These are phyloP conservation scores for Alternaria brassicicola DNA, from an alignment of 2,329 filamentous ascomycete species.

Conservation along the genomic window DNA sequence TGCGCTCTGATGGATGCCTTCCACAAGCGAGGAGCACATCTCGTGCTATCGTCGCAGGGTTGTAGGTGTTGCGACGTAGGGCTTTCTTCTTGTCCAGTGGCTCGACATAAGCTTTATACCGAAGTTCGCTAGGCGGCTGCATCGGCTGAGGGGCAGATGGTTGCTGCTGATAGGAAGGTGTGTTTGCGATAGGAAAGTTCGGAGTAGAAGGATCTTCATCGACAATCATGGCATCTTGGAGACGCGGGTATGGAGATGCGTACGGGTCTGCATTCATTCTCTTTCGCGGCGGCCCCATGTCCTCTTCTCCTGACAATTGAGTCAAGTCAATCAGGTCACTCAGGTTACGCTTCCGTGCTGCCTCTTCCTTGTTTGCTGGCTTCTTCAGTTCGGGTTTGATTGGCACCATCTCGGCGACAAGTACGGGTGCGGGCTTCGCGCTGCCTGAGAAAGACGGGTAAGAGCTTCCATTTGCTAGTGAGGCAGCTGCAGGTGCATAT, in stretches of 20 bases:
- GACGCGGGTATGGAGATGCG: conserved; percentile 13
- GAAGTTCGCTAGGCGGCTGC: conserved; percentile 22
- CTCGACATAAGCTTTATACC: conserved; percentile 48
- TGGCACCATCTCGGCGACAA: conserved; percentile 43
- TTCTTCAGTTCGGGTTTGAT: conserved; percentile 34
- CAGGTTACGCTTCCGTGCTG: conserved; percentile 62
- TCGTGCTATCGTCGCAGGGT: conserved; percentile 66
- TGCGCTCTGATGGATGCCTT: conserved; percentile 64
- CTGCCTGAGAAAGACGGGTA: conserved; percentile 25
- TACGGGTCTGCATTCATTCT: conserved; percentile 23
- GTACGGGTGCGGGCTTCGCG: conserved; percentile 22
- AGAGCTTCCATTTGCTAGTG: conserved; percentile 15
- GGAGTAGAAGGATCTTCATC: conserved; percentile 19
- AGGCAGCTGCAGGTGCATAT: conserved; percentile 22
- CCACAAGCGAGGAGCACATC: conserved; percentile 68
- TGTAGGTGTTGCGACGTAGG: conserved; percentile 59
- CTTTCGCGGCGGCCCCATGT: conserved; percentile 46
- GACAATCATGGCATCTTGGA: conserved; percentile 18
- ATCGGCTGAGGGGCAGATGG: conserved; percentile 9
- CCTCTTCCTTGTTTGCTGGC: conserved; percentile 59
- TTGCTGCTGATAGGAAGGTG: conserved; percentile 17
- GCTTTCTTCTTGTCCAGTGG: conserved; percentile 56
- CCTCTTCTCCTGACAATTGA: conserved; percentile 53
- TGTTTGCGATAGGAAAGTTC: conserved; percentile 32
- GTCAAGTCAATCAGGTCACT: conserved; percentile 62